A percentile compares a stretch with the other conserved stretches of the same genome.
These are phyloP conservation scores for Yarrowia sp. DNA, from an alignment of 805 yeast species.

Conservation along the genomic window DNA sequence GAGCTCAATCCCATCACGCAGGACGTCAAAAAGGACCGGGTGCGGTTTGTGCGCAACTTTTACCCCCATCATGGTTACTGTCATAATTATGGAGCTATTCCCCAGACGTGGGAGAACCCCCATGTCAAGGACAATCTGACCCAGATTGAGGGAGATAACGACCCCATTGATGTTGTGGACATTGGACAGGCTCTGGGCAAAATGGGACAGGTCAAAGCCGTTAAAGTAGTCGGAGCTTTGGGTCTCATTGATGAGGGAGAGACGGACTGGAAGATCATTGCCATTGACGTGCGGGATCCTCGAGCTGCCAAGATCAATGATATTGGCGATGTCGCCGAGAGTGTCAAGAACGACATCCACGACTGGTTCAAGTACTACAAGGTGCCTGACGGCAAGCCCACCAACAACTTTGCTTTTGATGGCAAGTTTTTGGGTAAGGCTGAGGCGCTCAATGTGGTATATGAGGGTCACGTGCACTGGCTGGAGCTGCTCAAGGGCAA, in stretches of 20 bases:
- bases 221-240: slow-evolving; percentile 89
- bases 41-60: slow-evolving; percentile 72
- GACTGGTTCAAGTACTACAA: slow-evolving; percentile 84
- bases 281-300: slow-evolving; percentile 65
- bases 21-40: slow-evolving; percentile 71
- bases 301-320: slow-evolving; percentile 58
- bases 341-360: slow-evolving; percentile 63
- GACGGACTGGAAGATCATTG: slow-evolving; percentile 90
- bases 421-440: slow-evolving; percentile 61
- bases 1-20: slow-evolving; percentile 76
- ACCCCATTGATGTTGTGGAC: slow-evolving; percentile 92
- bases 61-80: slow-evolving; percentile 84
- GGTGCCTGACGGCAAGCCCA: slow-evolving; percentile 76
- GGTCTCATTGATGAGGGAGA: slow-evolving; percentile 97
- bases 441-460: slow-evolving; percentile 58
- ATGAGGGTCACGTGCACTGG: slow-evolving; percentile 72
- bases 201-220: slow-evolving; percentile 77
- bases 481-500: slow-evolving; percentile 57
- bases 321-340: slow-evolving; percentile 75
- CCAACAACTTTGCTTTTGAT: slow-evolving; percentile 69
- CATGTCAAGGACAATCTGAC: slow-evolving; percentile 48
- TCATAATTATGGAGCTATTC: slow-evolving; percentile 62
- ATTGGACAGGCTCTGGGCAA: slow-evolving; percentile 61
- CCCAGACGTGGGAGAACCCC: slow-evolving; percentile 97
- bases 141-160: slow-evolving; percentile 78